Base-by-base conservation (phyloP, 2,329 filamentous ascomycete genomes). In the Colletotrichum eleusines region DNA sequence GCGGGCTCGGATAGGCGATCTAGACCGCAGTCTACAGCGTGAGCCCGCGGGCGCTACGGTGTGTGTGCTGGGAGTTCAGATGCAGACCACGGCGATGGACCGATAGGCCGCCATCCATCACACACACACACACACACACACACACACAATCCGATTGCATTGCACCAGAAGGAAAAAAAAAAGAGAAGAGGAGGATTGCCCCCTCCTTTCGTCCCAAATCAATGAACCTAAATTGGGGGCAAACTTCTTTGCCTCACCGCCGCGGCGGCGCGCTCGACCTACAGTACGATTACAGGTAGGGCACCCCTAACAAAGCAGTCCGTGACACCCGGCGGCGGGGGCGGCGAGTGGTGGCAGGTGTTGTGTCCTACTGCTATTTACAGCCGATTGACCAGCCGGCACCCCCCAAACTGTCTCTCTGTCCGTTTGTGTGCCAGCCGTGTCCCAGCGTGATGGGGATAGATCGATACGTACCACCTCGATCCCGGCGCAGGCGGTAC, bases 71-170 rank as follows among this genome's bases (percentile, higher is more conserved):
- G 63, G 38, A 5, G 59, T n/a, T 51, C 48, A 23, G n/a, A 9
- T 46, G 42, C 42, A 46, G 42, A 23, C 42, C 40, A 54, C 46
- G 69, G 69, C 65, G 23, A 63, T 59, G 46, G 69, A 54, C 58
- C 69, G 44, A 71, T 69, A 33, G 69, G 69, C 69, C 69, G 58
- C 69, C 64, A 64, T 71, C 69, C 69, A 54, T 54, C 23, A 63
- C 50, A 42, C 12, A n/a, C n/a, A n/a, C n/a, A n/a, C n/a, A n/a
- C n/a, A 26, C 11, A 50, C n/a, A 71, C n/a, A 40, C 38, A 26
- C 23, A 50, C n/a, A 71, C 31, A 40, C 46, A 42, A 44, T 20
- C 46, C 42, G 38, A 61, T 31, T 48, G 57, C 8, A 12, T 61
- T 35, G 58, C 44, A 28, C 46, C 33, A 33, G 7, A 33, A 33